Evolutionary conservation across 805 yeast species (phyloP), one percentile per base, ranked within the genome.

Genomic region (Suhomyces faveliae): DNA sequence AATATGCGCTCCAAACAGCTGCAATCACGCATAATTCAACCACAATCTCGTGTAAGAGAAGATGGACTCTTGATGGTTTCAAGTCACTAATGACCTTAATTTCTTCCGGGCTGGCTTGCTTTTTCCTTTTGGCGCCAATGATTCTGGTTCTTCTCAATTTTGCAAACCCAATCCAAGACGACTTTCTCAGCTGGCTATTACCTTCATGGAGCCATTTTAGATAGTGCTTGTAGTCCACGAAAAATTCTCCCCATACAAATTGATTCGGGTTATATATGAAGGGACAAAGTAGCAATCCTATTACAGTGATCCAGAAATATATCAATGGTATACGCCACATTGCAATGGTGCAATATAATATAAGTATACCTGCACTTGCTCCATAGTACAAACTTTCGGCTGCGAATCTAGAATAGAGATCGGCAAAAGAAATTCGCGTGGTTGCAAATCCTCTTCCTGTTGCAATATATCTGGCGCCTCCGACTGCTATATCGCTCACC

Each of bases 371-470:
- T 21, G 80, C 73, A 2, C 74, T 62, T 1, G 79, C 74, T 1
- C 89, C 91, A 68, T 80, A 81, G 58, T 85, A 83, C 39, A 84
- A 72, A 51, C 87, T 78, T 43, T 83, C 86, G 35, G 60, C 55
- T 1, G 89, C 83, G 65, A 85, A 87, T 51, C 90, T 74, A 8
- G 89, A 70, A 57, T 83, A 87, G 40, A 88, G 71, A 9, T 73
- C 64, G n/a, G 81, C 67, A 59, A 86, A 85, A 27, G 89, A 82
- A 40, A 79, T 74, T 61, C 96, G 75, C 1, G 82, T 74, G 3
- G 91, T 87, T 1, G 95, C 89, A 62, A 87, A 83, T 9, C 90
- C 90, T 66, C 95, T 76, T 12, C 94, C 94, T 1, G 94, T 87
- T 1, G 91, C 84, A 58, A 87, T 84, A 67, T 87, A 87, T 58